Percentiles rank a stretch among this genome's conserved stretches.
Conservation (phyloP, 192 early-diverging fungal species). For the Radiomyces spectabilis region DNA sequence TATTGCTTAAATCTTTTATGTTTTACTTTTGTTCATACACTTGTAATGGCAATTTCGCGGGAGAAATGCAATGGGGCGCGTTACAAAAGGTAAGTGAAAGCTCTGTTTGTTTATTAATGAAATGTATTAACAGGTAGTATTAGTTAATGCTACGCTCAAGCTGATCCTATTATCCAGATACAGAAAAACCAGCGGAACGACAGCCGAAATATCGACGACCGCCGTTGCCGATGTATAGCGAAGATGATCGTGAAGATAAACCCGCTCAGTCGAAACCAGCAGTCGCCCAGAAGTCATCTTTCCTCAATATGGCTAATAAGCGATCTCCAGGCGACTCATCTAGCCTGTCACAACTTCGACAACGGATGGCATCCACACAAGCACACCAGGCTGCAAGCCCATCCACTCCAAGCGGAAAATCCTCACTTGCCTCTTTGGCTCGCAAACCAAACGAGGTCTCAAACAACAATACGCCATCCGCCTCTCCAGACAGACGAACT, state of each 20-base stretch:
- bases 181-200: too few relatives aligned
- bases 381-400: background rate
- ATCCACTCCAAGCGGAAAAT: conserved; percentile 1
- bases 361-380: background rate
- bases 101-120: background rate
- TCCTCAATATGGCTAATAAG: too few relatives aligned
- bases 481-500: too few relatives aligned
- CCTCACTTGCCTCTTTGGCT: background rate
- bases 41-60: background rate
- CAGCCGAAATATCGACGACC: conserved; percentile 3
- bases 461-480: too few relatives aligned
- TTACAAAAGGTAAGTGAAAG: background rate
- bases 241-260: background rate
- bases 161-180: too few relatives aligned
- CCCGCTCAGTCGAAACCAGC: background rate
- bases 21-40: background rate
- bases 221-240: conserved; percentile 1
- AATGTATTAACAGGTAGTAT: too few relatives aligned
- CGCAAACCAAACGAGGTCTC: background rate
- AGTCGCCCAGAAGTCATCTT: too few relatives aligned
- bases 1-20: background rate
- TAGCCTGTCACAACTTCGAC: background rate
- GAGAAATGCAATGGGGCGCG: background rate
- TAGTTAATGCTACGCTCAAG: too few relatives aligned
- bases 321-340: too few relatives aligned